Conservation (phyloP, 129 eudicot genomes). For the Rutidosis leptorrhynchoides region DNA sequence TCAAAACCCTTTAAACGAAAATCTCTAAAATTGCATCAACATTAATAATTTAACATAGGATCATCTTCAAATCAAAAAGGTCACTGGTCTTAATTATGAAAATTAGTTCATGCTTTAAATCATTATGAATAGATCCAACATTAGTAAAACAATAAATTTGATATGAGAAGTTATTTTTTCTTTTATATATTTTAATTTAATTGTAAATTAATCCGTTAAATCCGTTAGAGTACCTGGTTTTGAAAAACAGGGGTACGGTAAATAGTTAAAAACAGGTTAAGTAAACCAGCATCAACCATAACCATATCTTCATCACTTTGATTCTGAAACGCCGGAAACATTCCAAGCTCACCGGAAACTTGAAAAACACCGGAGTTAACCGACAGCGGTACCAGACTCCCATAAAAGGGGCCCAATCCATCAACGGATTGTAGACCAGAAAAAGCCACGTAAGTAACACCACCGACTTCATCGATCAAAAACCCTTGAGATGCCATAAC, state of each 20-base stretch:
- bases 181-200: no score
- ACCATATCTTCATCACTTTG: constrained; percentile 33
- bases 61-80: no score
- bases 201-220: neutral
- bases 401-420: constrained; percentile 36
- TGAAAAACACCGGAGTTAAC: neutral
- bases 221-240: constrained; percentile 42
- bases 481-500: constrained; percentile 34
- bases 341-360: constrained; percentile 22
- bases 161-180: no score
- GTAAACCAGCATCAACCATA: constrained; percentile 66
- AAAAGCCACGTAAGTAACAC: constrained; percentile 56
- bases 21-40: no score
- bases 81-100: no score
- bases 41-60: no score
- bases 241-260: constrained; percentile 47
- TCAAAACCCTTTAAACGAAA: no score
- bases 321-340: constrained; percentile 41
- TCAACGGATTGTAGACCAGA: constrained; percentile 47
- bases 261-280: constrained; percentile 46
- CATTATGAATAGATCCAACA: no score
- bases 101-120: no score
- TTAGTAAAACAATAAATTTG: no score
- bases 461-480: constrained; percentile 37
- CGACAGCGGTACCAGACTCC: constrained; percentile 44